Base-by-base conservation (phyloP, 139 green algal genomes). In the Chlorella sp. region DNA sequence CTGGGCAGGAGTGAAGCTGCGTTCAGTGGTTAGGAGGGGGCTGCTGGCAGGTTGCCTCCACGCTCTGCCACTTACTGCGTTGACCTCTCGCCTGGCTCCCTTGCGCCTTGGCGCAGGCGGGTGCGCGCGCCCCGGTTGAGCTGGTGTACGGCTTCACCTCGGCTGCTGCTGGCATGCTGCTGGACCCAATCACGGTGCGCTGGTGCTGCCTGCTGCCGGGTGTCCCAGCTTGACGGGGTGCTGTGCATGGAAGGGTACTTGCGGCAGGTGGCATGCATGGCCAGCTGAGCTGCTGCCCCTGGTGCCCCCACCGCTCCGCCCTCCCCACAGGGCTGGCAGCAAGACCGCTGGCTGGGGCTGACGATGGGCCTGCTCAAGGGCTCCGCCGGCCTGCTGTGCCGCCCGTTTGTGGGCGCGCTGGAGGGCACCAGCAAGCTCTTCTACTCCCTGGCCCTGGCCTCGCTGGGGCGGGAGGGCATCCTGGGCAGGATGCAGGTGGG, bases 391-490 rank as follows among this genome's bases (percentile, higher is more conserved):
- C 39, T 96, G 39, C 78, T 57, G 26, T 39, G 94, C 18, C 87
- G 95, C 4, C 94, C 94, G 30, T 62, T 90, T 15, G 80, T 93
- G 9, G 95, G 93, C 23, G 32, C 88, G 0, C 23, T 96, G 18
- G 95, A 98, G 86, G 72, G 70, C 20, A 32, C 51, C 57, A 90
- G 80, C 87, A 95, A 95, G 87, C 21, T 90, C 0, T 39, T 93
- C 20, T 87, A 92, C 56, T 94, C 93, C 28, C 39, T 95, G 17
- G 93, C 91, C 9, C 91, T 98, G 62, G 55, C 93, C 73, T 95
- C 89, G 83, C 86, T 97, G 81, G 95, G 95, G n/a, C 91, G 91
- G 81, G 83, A 94, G 63, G 95, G 93, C 86, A 97, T 98, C 85
- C 89, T 89, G 41, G 90, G 95, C 73, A 96, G 92, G 85, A 87